Evolutionary conservation across 306 rosid genomes (phyloP), one percentile per base, ranked within the genome.

Genomic region (Citrullus mucosospermus): DNA sequence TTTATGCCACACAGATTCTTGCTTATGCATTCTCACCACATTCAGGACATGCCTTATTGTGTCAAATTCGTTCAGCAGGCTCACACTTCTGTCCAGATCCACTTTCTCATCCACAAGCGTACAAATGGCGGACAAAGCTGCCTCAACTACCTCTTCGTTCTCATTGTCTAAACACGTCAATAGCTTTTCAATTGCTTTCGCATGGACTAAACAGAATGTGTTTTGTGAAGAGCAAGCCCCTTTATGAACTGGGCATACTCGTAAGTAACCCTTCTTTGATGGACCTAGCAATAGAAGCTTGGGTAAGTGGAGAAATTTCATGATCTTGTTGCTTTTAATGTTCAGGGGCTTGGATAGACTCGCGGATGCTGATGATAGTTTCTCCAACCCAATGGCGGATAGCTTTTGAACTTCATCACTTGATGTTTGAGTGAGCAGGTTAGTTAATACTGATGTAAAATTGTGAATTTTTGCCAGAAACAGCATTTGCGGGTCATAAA

Each of bases 321-420:
- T 20, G 59, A 60, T 62, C 81, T 74, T 83, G 38, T 32, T n/a
- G 56, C 20, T 82, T 82, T 48, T 71, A 9, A 50, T 38, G 48
- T 84, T 78, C 14, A 84, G 87, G 38, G 77, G 85, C 78, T 78
- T 85, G 1, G 87, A 80, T 56, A 85, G 84, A 61, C 67, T 84
- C 56, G 71, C 63, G 13, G 91, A 85, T 50, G 81, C 83, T 30
- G 58, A 70, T 15, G 91, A 88, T 50, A 88, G 87, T 78, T 85
- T 85, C 86, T 76, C 88, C 80, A 88, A 61, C 78, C 85, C 89
- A 41, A 75, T 78, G 55, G 89, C 89, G 12, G 91, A 83, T 78
- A 83, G 78, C 87, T 79, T 85, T 78, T 69, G 91, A 22, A 88
- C 86, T 72, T 88, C 86, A 39, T 88, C 83, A 60, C 85, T 81